Percentiles rank a stretch among this genome's conserved stretches.
Evolutionary conservation across 768 basidiomycete species (phyloP).

Genomic region (Pulveroboletus sp.): DNA sequence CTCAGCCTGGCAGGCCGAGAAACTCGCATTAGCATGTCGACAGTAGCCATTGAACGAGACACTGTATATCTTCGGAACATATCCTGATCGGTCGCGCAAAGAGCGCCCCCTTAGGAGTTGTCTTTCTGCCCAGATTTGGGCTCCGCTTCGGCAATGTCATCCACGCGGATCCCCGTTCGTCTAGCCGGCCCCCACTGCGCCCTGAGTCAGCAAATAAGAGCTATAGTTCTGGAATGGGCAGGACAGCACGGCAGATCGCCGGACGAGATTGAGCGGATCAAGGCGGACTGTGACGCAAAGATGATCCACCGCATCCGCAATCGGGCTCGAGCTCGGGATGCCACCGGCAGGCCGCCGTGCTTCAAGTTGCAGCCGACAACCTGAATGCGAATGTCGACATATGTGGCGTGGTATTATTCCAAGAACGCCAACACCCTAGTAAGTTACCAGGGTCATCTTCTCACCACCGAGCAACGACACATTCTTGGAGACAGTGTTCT

Average conservation of each 20-base stretch:
- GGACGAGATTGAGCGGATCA: slow-evolving; percentile 64
- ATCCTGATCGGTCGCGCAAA: slow-evolving; percentile 50
- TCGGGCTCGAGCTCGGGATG: slow-evolving; percentile 57
- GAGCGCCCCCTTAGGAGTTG: slow-evolving; percentile 53
- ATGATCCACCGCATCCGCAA: slow-evolving; percentile 61
- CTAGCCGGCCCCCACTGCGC: slow-evolving; percentile 58
- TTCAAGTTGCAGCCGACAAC: no score
- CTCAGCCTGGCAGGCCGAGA: no score
- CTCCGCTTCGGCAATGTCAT: slow-evolving; percentile 15
- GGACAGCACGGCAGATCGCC: slow-evolving; percentile 24
- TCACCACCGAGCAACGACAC: no score
- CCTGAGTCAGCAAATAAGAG: slow-evolving; percentile 44
- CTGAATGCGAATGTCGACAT: no score
- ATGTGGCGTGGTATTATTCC: no score
- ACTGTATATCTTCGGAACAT: slow-evolving; percentile 44
- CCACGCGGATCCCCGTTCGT: slow-evolving; percentile 52
- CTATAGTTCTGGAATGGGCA: background rate
- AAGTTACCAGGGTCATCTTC: no score
- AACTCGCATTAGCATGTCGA: no score
- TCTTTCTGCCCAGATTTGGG: slow-evolving; percentile 24
- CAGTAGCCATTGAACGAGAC: no score
- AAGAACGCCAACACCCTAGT: no score
- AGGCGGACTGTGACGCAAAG: slow-evolving; percentile 59
- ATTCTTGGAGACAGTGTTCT: no score
- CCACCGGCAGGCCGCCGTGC: no score